A percentile compares a stretch with the other conserved stretches of the same genome.
Evolutionary conservation across 306 rosid species (phyloP).

Genomic region (Medicago ruthenica): DNA sequence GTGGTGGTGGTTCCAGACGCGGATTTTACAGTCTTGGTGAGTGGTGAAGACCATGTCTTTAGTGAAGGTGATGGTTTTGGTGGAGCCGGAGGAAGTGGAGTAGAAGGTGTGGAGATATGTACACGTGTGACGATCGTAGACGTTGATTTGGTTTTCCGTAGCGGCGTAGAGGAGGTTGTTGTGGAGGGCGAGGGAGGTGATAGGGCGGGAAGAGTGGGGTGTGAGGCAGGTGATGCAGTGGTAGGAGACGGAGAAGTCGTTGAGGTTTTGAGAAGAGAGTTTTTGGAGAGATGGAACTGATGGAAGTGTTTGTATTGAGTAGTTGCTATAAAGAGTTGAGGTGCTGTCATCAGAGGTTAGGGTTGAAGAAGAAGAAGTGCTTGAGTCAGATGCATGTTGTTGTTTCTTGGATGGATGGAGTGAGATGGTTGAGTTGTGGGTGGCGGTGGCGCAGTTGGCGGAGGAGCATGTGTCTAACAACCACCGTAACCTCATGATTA

Average conservation of each 20-base stretch:
- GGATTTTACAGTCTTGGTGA: constrained; percentile 86
- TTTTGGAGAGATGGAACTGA: constrained; percentile 82
- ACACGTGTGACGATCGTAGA: constrained; percentile 61
- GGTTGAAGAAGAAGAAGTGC: constrained; percentile 47
- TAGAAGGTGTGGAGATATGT: constrained; percentile 51
- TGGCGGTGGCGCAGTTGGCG: constrained; percentile 38
- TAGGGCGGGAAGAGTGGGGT: constrained; percentile 51
- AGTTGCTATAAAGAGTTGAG: constrained; percentile 55
- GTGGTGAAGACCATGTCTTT: constrained; percentile 59
- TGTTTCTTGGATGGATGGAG: constrained; percentile 7
- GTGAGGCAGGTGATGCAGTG: constrained; percentile 51
- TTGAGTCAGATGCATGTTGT: constrained; percentile 39
- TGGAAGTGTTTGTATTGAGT: constrained; percentile 79
- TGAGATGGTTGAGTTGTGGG: constrained; percentile 37
- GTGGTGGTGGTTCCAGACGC: constrained; percentile 59
- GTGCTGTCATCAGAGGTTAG: constrained; percentile 44
- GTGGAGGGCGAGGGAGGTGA: constrained; percentile 71
- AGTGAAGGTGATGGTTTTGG: constrained; percentile 64
- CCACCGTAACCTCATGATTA: constrained; percentile 46
- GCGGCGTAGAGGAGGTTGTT: constrained; percentile 70
- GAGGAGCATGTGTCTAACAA: constrained; percentile 54
- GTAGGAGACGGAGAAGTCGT: constrained; percentile 51
- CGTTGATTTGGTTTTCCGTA: constrained; percentile 62
- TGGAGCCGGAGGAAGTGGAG: constrained; percentile 67
- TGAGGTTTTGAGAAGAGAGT: constrained; percentile 49